Evolutionary conservation across 306 rosid species (phyloP).

Genomic region (Fragaria ananassa): DNA sequence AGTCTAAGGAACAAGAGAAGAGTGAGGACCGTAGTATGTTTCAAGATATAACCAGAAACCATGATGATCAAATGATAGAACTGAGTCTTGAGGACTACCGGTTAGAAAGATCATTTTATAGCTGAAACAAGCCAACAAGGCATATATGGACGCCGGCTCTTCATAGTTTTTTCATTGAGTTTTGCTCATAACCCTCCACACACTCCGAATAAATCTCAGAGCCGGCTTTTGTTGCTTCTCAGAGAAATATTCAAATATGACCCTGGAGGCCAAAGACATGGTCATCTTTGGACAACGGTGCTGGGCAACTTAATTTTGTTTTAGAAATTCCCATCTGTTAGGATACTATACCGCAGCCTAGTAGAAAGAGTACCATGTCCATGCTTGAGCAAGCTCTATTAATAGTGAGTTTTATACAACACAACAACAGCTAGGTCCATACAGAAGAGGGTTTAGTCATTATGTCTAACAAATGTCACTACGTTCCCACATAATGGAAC

Average conservation of each 20-base stretch:
- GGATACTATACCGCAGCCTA: neutral
- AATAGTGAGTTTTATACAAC: neutral
- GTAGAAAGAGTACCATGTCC: neutral
- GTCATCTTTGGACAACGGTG: neutral
- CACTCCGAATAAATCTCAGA: neutral
- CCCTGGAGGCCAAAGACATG: neutral
- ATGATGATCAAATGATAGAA: neutral
- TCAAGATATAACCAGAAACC: slow-evolving; percentile 29
- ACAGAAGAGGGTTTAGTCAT: neutral
- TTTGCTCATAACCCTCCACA: slow-evolving; percentile 20
- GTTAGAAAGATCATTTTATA: slow-evolving; percentile 34
- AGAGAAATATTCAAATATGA: neutral
- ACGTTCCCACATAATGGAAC: neutral
- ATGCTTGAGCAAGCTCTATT: neutral
- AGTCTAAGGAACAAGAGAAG: slow-evolving; percentile 36
- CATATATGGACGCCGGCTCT: slow-evolving; percentile 32
- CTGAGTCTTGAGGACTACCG: slow-evolving; percentile 2
- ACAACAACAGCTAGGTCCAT: neutral
- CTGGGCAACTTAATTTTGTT: neutral
- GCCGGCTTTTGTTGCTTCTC: slow-evolving; percentile 15
- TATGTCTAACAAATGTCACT: neutral
- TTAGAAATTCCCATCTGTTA: neutral
- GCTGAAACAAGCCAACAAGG: slow-evolving; percentile 5
- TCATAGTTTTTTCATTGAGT: slow-evolving; percentile 28
- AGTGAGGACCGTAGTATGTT: slow-evolving; percentile 23